Evolutionary conservation across 495 filamentous ascomycete species (phyloP).

Genomic region (Aspergillus olivimuriae): DNA sequence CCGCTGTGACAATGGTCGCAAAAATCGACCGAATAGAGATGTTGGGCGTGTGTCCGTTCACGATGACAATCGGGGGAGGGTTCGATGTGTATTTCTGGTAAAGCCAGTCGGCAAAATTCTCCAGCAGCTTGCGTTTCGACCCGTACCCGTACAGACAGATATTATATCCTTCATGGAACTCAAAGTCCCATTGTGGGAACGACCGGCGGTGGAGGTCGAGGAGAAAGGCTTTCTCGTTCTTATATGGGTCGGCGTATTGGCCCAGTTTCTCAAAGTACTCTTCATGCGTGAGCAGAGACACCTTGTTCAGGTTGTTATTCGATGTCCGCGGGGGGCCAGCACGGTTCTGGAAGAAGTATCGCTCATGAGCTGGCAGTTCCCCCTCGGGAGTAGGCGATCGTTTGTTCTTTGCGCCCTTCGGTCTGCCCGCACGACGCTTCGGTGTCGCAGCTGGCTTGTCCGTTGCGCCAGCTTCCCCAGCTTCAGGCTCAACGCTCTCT

Average conservation of each 20-base stretch:
- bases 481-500: constrained; percentile 30
- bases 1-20: constrained; percentile 58
- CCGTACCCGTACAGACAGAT: constrained; percentile 91
- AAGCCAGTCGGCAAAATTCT: constrained; percentile 69
- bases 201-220: constrained; percentile 68
- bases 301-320: constrained; percentile 71
- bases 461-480: constrained; percentile 23
- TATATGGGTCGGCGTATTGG: constrained; percentile 64
- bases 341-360: constrained; percentile 89
- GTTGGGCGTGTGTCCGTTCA: constrained; percentile 81
- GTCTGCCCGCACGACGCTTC: constrained; percentile 54
- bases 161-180: constrained; percentile 83
- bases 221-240: constrained; percentile 62
- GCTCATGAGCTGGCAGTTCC: constrained; percentile 78
- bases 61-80: constrained; percentile 62
- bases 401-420: constrained; percentile 55
- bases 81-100: constrained; percentile 40
- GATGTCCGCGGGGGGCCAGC: constrained; percentile 77
- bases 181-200: constrained; percentile 90
- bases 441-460: constrained; percentile 37
- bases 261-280: constrained; percentile 75
- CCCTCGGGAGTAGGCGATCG: constrained; percentile 73
- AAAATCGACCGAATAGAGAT: constrained; percentile 76
- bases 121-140: constrained; percentile 71
- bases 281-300: constrained; percentile 76